Conservation (phyloP, 257 asterid species). For the Scutellaria barbata region DNA sequence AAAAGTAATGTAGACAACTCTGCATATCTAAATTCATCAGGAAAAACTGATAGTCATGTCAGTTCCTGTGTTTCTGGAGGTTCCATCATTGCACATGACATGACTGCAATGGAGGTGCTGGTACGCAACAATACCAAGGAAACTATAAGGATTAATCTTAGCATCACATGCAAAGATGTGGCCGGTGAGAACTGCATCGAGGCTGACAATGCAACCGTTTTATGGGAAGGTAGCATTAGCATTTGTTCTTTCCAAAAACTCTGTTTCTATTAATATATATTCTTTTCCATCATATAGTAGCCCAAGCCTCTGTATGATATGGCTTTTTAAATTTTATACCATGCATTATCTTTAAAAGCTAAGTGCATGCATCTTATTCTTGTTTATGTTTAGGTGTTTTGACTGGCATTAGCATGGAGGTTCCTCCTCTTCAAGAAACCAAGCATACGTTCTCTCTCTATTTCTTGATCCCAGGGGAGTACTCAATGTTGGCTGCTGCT, state of each 20-base stretch:
- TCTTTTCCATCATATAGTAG: slow-evolving; percentile 7
- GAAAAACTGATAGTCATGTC: slow-evolving; percentile 39
- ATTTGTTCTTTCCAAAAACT: slow-evolving; percentile 4
- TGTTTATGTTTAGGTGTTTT: slow-evolving; percentile 68
- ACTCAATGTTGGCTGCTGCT: slow-evolving; percentile 92
- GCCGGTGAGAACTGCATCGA: slow-evolving; percentile 96
- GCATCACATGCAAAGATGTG: slow-evolving; percentile 89
- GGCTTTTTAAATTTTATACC: slow-evolving; percentile 12
- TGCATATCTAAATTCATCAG: slow-evolving; percentile 35
- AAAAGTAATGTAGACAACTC: slow-evolving; percentile 39
- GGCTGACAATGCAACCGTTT: slow-evolving; percentile 85
- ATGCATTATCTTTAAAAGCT: slow-evolving; percentile 5
- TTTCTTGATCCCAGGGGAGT: slow-evolving; percentile 95
- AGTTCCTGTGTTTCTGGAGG: slow-evolving; percentile 41
- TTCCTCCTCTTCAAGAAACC: slow-evolving; percentile 87
- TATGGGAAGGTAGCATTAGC: slow-evolving; percentile 86
- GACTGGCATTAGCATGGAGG: slow-evolving; percentile 71
- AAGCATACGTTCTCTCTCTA: slow-evolving; percentile 83
- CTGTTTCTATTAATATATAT: slow-evolving; percentile 5
- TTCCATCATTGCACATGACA: slow-evolving; percentile 71
- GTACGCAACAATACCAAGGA: slow-evolving; percentile 97
- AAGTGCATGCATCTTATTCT: slow-evolving; percentile 15
- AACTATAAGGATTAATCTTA: slow-evolving; percentile 63
- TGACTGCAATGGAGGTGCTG: slow-evolving; percentile 85
- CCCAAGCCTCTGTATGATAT: neutral